Evolutionary conservation across 2,329 filamentous ascomycete genomes (phyloP), one percentile per base, ranked within the genome.

Genomic region (Colletotrichum euphorbiae): DNA sequence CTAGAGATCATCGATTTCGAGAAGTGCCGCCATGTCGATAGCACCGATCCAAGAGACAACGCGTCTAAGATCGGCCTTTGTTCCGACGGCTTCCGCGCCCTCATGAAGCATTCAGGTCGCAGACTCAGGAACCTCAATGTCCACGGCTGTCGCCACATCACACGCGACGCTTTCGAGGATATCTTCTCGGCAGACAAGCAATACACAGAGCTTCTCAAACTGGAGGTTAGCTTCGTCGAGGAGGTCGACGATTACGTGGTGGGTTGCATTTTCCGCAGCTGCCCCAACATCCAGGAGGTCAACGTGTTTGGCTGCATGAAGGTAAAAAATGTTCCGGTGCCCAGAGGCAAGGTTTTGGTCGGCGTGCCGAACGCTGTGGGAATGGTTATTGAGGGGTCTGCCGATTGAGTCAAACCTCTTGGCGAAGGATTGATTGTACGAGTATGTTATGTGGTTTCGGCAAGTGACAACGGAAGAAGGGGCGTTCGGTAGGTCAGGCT

Each of bases 81-180:
- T 59, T 91, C 89, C 0, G 80, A 86, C 6, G 94, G 92, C 0
- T 95, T 98, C 80, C 82, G 85, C 71, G 92, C 93, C 0, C 80
- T 98, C 48, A 97, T 98, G 93, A 80, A 82, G 0, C 95, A 98
- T 76, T 97, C 94, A 0, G 92, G 93, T 4, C 75, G 80, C 1
- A 83, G 80, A 11, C 79, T 98, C 2, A 84, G 85, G 67, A 82
- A 86, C 45, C 82, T 98, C 38, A 92, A 97, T 74, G 83, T 98
- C n/a, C 88, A 93, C 13, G 92, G 91, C 0, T 97, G 93, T 75
- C 90, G 95, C 3, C 91, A 97, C 76, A 94, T 98, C 70, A 86
- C 88, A 1, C 83, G 86, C 38, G 80, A 86, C 15, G 89, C 92
- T 0, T 94, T 97, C 67, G 89, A 93, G 70, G 85, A 90, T 9